phyloP scores from a whole-genome alignment of 1,284 basidiomycete genomes.

The Tilletia walkeri region DNA sequence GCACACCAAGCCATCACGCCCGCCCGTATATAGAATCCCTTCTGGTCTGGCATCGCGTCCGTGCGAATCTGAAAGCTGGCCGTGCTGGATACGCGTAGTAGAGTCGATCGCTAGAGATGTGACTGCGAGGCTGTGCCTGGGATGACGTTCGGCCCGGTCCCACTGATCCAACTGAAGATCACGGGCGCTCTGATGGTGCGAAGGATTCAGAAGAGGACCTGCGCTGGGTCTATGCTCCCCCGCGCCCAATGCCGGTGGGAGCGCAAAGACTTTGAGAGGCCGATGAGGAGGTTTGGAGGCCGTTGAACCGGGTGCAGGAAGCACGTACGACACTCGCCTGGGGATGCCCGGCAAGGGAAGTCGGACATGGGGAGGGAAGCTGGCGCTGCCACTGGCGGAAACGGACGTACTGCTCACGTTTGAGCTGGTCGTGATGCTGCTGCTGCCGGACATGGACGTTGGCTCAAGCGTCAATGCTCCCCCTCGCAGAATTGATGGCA shows the following conservation, averaged over 20 bases:
- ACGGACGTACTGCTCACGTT: not conserved
- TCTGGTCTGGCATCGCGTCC: conserved; percentile 61
- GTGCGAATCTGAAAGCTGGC: not conserved
- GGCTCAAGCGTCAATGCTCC: no score
- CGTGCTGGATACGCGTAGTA: conserved; percentile 33
- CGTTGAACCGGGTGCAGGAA: conserved; percentile 28
- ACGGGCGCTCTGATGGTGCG: not conserved
- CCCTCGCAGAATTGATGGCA: no score
- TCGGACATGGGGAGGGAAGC: not conserved
- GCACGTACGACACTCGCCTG: conserved; percentile 40
- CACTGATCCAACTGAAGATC: conserved; percentile 17
- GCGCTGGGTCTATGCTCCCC: conserved; percentile 28
- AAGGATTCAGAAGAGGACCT: not conserved
- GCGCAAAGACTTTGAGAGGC: conserved; percentile 35
- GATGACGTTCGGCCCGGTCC: conserved; percentile 28
- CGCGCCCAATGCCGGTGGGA: conserved; percentile 27
- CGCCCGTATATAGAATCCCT: conserved; percentile 90
- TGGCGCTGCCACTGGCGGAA: not conserved
- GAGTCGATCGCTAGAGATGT: conserved; percentile 48
- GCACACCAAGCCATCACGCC: conserved; percentile 84
- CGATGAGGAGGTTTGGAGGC: conserved; percentile 21
- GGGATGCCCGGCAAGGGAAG: conserved; percentile 4
- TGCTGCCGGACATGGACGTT: no score
- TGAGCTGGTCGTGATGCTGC: not conserved
- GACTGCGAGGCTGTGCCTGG: conserved; percentile 47